Evolutionary conservation across 177 flowering plant genomes (phyloP), one percentile per base, ranked within the genome.

Genomic region (Tripterygium wilfordii): DNA sequence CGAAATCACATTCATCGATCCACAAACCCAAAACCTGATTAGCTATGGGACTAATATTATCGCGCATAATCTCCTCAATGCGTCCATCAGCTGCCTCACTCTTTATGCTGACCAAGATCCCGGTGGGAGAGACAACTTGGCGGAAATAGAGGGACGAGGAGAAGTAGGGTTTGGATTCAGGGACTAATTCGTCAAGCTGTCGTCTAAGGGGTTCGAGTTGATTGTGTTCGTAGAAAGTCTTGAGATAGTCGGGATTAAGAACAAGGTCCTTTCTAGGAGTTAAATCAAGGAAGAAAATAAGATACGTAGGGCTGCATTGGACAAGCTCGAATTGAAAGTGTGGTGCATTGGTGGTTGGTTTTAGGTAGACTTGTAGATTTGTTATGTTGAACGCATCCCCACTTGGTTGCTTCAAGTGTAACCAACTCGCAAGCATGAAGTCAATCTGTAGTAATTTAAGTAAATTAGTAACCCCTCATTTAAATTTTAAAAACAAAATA

Each of bases 241-340:
- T 38, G 26, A 90, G 87, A 68, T 83, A 87, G 24, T 81, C 84
- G 0, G 77, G 78, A 29, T 72, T 23, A 8, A 76, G 69, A 19
- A 79, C 71, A 27, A 78, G 79, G 61, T 89, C 95, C 60, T 74
- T 78, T 7, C 95, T 62, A 19, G 85, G 94, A 5, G 78, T 78
- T 45, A 86, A 46, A 54, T 89, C 98, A 0, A 87, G 77, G 37
- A 90, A 42, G 37, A 87, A 57, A 36, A 91, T 48, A 1, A 85
- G 43, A 8, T 79, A 74, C 1, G 83, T 75, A 14, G 89, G 88
- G 45, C 82, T 69, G 58, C 69, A 75, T 51, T 64, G 84, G 38
- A 85, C 69, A 45, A 85, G 61, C 49, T 87, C 96, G 0, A 87
- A 2, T 4, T 78, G 51, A 53, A 90, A 82, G 30, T 78, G 75